Percentiles rank a stretch among this genome's conserved stretches.
Evolutionary conservation across 2,329 filamentous ascomycete genomes (phyloP).

Genomic region (Cladosporium sp.): DNA sequence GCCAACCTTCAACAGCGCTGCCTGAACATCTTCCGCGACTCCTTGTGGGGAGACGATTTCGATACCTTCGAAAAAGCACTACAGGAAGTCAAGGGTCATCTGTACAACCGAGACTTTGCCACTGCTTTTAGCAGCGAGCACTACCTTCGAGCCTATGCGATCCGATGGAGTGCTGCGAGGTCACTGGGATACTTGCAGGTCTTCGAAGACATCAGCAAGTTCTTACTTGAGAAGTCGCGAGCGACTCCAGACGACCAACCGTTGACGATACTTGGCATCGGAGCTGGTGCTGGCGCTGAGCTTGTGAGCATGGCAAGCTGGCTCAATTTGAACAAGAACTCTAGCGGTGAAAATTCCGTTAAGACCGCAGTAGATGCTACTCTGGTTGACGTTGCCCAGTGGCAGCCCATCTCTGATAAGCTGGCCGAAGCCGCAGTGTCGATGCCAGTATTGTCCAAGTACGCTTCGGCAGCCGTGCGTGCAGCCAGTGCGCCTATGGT

Average conservation of each 20-base stretch:
- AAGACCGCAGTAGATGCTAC: conserved; percentile 7
- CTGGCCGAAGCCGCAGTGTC: conserved; percentile 60
- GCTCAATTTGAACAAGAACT: background rate
- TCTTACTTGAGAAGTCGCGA: conserved; percentile 1
- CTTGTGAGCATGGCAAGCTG: conserved; percentile 61
- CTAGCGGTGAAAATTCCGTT: background rate
- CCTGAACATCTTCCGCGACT: conserved; percentile 15
- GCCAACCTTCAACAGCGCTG: conserved; percentile 10
- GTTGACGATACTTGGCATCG: conserved; percentile 56
- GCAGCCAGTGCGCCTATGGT: conserved; percentile 44
- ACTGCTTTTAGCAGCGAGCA: conserved; percentile 74
- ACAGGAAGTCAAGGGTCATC: conserved; percentile 52
- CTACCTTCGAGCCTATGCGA: conserved; percentile 78
- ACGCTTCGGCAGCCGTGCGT: conserved; percentile 48
- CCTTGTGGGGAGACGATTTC: conserved; percentile 2
- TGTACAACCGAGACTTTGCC: conserved; percentile 83
- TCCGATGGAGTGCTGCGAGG: conserved; percentile 85
- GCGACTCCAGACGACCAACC: conserved; percentile 13
- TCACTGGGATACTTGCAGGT: conserved; percentile 74
- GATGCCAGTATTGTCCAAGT: conserved; percentile 48
- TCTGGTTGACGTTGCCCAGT: conserved; percentile 75
- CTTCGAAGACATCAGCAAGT: conserved; percentile 35
- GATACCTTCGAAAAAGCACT: background rate
- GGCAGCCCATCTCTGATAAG: conserved; percentile 62
- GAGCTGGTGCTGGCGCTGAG: conserved; percentile 67